Evolutionary conservation across 805 yeast genomes (phyloP), one percentile per base, ranked within the genome.

Genomic region (Cyberlindnera mycetangii): DNA sequence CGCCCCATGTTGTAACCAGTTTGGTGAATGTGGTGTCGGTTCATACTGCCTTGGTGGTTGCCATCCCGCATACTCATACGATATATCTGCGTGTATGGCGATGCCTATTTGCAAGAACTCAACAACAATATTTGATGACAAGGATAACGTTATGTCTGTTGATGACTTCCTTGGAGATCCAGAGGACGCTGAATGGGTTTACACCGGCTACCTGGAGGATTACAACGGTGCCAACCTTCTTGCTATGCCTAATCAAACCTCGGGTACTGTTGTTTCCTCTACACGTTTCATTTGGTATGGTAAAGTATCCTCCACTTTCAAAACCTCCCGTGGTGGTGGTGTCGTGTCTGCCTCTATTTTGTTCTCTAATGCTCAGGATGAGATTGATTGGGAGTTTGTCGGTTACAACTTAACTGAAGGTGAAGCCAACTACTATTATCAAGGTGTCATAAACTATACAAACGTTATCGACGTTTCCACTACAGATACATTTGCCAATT

Each of bases 241-340:
- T 50, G 86, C 90, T 44, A 86, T 90, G 95, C 93, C 92, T 25
- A 74, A 83, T 48, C 60, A 79, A 41, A 67, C 88, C 16, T 69
- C 77, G 39, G 96, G 97, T 61, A 77, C 96, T 11, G 90, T 89
- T 40, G 60, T 89, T 20, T 83, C 95, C 0, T 82, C 95, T 3
- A 78, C 95, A 5, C 74, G 78, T 58, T 87, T 77, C 66, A 66
- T 90, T 44, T 90, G 96, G 96, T 89, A 85, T 66, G 97, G 97
- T 42, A 85, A 81, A 61, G 74, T 88, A 25, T 69, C 81, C 25
- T 82, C 84, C 39, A 75, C 70, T 39, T 58, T 89, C 58, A 89
- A 84, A 69, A 71, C 92, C 0, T 85, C 96, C 1, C 86, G 79
- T 59, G 75, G 74, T 31, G 72, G 66, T 9, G 97, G 97, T 72